Base-by-base conservation (phyloP, 2,329 filamentous ascomycete species). In the Cytospora piceae region DNA sequence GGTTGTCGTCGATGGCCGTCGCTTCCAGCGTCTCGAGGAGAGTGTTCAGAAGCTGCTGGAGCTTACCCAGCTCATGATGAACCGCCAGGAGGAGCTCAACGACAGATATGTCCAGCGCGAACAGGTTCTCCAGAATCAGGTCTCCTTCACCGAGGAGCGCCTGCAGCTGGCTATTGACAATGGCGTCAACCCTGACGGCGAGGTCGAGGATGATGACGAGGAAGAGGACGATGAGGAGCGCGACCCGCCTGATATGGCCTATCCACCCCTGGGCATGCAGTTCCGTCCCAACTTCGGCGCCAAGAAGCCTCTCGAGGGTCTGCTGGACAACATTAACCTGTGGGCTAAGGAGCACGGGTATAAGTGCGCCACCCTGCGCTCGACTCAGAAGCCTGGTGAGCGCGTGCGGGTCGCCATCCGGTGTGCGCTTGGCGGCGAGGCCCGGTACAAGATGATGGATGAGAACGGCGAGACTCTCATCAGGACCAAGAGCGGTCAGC, bases 61-160 rank as follows among this genome's bases (percentile, higher is more conserved):
- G 61, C 58, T 68, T n/a, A 68, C 67, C n/a, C 67, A 68, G 61
- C 67, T 68, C 55, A 68, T 68, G 67, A 66, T 68, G 64, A 68
- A 68, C 61, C 67, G 67, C 39, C 67, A 68, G 61, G 53, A 67
- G 58, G 67, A 68, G 65, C 67, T 68, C 54, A 68, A 68, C 65
- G 67, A 68, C 58, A 62, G 62, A 32, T 57, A 60, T 57, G 52
- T 67, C 46, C 64, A 56, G 58, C 67, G 67, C 39, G 65, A 67
- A 17, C 58, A 68, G 58, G 54, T 29, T 22, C 67, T 68, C 4
- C 64, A 68, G 61, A 61, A 62, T 27, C 58, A 67, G 58, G 58
- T 65, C 61, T 61, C 52, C 22, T 67, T 64, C 55, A 59, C 58
- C 61, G 67, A 64, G 58, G 54, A 57, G 39, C 67, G 67, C 9